phyloP scores from a whole-genome alignment of 2,329 filamentous ascomycete genomes.

The Aspergillus alliaceus region DNA sequence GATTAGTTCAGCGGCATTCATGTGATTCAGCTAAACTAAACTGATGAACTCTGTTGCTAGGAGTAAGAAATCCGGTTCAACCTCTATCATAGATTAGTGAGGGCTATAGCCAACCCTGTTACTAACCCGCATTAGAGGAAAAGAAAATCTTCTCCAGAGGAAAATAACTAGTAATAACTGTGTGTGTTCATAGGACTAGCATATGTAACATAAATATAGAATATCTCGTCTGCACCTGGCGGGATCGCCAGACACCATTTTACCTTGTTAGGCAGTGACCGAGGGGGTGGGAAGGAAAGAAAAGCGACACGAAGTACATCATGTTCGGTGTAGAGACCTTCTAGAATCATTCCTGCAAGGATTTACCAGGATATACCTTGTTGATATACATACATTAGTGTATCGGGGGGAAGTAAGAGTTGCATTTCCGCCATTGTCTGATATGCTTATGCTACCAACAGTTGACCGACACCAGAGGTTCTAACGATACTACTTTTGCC shows the following conservation, averaged over 20 bases:
- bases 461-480: not conserved
- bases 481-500: not conserved
- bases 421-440: conserved; percentile 25
- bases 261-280: not conserved
- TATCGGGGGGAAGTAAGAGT: conserved; percentile 33
- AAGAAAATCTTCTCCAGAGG: too few species aligned
- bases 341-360: conserved; percentile 16
- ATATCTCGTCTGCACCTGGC: not conserved
- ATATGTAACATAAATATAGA: not conserved
- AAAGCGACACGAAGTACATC: not conserved
- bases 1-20: too few species aligned
- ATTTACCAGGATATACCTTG: conserved; percentile 17
- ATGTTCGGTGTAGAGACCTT: conserved; percentile 4
- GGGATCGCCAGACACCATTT: not conserved
- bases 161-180: too few species aligned
- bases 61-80: not conserved
- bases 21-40: not conserved
- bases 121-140: too few species aligned
- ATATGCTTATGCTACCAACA: conserved; percentile 12
- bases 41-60: not conserved
- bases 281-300: too few species aligned
- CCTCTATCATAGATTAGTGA: too few species aligned
- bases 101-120: too few species aligned
- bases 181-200: not conserved
- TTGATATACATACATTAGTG: conserved; percentile 31